phyloP scores from a whole-genome alignment of 116 monocot species.

The Thalassia testudinum region DNA sequence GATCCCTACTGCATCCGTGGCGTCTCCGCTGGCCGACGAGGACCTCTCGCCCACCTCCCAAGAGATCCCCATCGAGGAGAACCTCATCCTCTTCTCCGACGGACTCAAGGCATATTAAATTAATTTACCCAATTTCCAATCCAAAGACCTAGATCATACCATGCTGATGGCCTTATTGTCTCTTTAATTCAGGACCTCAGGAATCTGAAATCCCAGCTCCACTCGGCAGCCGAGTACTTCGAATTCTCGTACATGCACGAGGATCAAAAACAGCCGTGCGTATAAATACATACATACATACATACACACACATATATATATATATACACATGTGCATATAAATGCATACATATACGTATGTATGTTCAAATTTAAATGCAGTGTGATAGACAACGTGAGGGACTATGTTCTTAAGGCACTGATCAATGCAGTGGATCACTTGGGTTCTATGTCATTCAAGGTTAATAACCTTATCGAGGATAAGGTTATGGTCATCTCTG shows the following conservation, averaged over 20 bases:
- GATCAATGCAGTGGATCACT: slow-evolving; percentile 82
- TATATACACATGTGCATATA: neutral
- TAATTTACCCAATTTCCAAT: neutral
- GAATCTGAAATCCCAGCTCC: slow-evolving; percentile 62
- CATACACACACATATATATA: no score
- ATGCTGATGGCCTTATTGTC: neutral
- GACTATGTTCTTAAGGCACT: slow-evolving; percentile 83
- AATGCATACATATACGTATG: no score
- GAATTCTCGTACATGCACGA: slow-evolving; percentile 62
- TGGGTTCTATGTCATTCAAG: slow-evolving; percentile 69
- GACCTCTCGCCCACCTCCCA: neutral
- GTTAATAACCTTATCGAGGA: slow-evolving; percentile 53
- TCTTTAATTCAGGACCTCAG: slow-evolving; percentile 58
- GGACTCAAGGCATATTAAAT: neutral
- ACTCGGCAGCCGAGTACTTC: slow-evolving; percentile 93
- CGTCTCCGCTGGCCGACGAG: neutral
- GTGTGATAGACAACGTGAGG: slow-evolving; percentile 45
- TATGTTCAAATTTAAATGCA: neutral
- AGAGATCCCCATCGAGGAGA: neutral
- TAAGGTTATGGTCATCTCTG: slow-evolving; percentile 29
- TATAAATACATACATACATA: neutral
- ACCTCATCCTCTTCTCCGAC: slow-evolving; percentile 1
- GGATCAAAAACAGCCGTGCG: slow-evolving; percentile 59
- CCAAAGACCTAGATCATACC: neutral
- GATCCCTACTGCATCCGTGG: no score